Percentiles rank a stretch among this genome's conserved stretches.
phyloP scores from a whole-genome alignment of 768 basidiomycete genomes.

The Melanogaster broomeanus region DNA sequence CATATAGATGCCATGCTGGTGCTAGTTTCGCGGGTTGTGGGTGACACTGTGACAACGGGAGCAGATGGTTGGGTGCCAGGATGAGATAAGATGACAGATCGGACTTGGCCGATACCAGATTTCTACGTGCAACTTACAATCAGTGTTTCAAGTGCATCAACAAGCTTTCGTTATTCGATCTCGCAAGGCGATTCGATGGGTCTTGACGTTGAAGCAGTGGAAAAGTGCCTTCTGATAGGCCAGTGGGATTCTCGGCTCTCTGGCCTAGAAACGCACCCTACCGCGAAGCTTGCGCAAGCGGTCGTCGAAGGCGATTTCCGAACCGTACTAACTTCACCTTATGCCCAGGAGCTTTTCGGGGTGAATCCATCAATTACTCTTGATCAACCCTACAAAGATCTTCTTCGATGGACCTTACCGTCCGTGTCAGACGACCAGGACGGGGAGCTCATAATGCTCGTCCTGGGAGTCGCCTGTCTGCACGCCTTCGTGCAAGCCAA shows the following conservation, averaged over 20 bases:
- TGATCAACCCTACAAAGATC: constrained; percentile 40
- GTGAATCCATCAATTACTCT: constrained; percentile 32
- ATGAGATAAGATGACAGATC: constrained; percentile 13
- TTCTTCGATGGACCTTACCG: constrained; percentile 33
- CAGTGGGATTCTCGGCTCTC: constrained; percentile 36
- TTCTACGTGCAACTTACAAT: background rate
- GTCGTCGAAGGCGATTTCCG: constrained; percentile 64
- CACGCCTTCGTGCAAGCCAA: constrained; percentile 92
- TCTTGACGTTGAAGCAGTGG: constrained; percentile 36
- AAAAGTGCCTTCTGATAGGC: constrained; percentile 61
- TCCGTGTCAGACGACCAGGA: constrained; percentile 38
- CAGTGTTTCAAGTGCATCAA: background rate
- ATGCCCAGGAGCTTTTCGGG: constrained; percentile 43
- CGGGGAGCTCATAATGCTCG: constrained; percentile 57
- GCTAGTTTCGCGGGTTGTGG: no score
- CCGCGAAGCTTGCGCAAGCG: constrained; percentile 47
- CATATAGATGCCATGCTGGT: background rate
- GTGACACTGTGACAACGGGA: no score
- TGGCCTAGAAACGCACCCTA: constrained; percentile 21
- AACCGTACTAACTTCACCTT: constrained; percentile 47
- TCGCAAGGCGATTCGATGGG: background rate
- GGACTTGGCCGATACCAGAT: constrained; percentile 1
- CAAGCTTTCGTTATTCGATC: no score
- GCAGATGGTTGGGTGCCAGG: no score
- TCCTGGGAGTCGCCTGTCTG: constrained; percentile 75